Evolutionary conservation across 2,329 filamentous ascomycete species (phyloP), one percentile per base, ranked within the genome.

Genomic region (Trichoderma atroviride): DNA sequence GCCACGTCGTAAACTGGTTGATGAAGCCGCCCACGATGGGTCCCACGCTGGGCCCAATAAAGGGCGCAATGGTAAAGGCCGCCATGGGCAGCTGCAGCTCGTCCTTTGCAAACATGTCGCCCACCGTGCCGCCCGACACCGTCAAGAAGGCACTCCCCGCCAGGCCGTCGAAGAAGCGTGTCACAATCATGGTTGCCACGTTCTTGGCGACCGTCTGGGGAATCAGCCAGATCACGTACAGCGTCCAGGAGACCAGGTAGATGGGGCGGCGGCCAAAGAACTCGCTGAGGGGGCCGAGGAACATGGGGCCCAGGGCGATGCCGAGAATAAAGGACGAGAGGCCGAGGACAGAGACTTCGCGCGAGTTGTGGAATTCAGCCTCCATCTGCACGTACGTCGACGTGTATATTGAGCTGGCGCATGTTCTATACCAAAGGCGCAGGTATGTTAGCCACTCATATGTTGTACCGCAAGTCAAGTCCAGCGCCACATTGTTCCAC

Each of bases 391-490:
- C 77, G 78, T 97, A 97, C 0, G 92, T 96, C 14, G 88, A 88
- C 0, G 93, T 95, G 79, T 97, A 97, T 74, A 97, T 89, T n/a
- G 93, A 96, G 59, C 91, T 94, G 1, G 92, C 88, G 77, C 91
- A 93, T 10, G 94, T 97, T 66, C 91, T 94, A 74, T 64, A 14
- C 33, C 33, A 40, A 14, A 40, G 37, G 19, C 19, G 27, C n/a
- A 16, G 16, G 29, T 31, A 13, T 47, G 22, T 19, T 43, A 27
- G 24, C 27, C 40, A 59, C 33, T 19, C 19, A 10, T 16, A 47
- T 27, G 24, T 57, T 19, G 3, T 35, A 14, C 29, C 29, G 53
- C 35, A 16, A 66, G 35, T 66, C 27, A 53, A 66, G 53, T 58
- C 22, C 22, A 40, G 19, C 65, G 60, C 43, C 60, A 63, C 31